These are phyloP conservation scores for Nematodospora valgi DNA, from an alignment of 805 yeast genomes.

Conservation along the genomic window DNA sequence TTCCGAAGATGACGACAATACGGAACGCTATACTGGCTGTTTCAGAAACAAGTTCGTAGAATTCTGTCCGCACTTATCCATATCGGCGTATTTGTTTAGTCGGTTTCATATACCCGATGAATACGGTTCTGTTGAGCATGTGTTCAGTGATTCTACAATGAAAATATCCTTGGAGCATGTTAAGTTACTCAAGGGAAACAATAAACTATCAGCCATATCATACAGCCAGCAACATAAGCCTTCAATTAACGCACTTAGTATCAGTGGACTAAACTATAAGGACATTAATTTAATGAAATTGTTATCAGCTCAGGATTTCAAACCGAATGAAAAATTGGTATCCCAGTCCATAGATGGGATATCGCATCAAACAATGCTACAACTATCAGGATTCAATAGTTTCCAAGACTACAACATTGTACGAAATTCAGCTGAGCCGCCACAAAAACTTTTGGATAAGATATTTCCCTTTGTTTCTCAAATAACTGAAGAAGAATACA, in stretches of 20 bases:
- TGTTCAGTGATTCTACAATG: constrained; percentile 6
- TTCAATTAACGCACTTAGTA: constrained; percentile 16
- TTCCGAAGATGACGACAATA: constrained; percentile 3
- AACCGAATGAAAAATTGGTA: constrained; percentile 11
- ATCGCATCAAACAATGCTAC: constrained; percentile 13
- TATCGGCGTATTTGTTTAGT: constrained; percentile 25
- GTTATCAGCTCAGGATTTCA: constrained; percentile 14
- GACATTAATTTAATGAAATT: constrained; percentile 19
- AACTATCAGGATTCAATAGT: constrained; percentile 21
- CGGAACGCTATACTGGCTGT: constrained; percentile 16
- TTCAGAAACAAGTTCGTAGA: constrained; percentile 22
- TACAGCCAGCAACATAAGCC: constrained; percentile 27
- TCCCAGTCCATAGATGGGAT: constrained; percentile 11
- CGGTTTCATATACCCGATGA: constrained; percentile 27
- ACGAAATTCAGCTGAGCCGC: constrained; percentile 22
- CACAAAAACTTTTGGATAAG: constrained; percentile 18
- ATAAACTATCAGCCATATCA: constrained; percentile 19
- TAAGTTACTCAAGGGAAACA: constrained; percentile 23
- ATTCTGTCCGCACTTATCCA: constrained; percentile 24
- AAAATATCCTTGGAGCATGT: constrained; percentile 13
- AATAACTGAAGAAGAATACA: constrained; percentile 8
- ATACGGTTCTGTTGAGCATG: constrained; percentile 10
- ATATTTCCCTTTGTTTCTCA: constrained; percentile 28
- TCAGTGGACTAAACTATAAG: constrained; percentile 16
- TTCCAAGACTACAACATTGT: constrained; percentile 15